Conservation (phyloP, 257 asterid genomes). For the Solanum paucissectum region DNA sequence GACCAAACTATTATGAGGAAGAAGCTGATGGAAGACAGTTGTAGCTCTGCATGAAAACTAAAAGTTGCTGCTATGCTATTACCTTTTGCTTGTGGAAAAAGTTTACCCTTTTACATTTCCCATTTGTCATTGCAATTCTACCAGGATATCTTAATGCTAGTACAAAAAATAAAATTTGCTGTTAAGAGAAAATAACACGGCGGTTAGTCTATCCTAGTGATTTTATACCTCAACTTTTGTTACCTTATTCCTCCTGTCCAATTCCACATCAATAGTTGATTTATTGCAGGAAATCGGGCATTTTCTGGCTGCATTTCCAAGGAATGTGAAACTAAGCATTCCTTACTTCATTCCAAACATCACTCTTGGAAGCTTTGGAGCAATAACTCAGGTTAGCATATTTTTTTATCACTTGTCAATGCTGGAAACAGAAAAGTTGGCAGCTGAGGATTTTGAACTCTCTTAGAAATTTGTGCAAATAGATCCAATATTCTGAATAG, state of each 20-base stretch:
- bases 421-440: not conserved
- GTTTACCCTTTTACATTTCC: not conserved
- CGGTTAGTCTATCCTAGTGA: not conserved
- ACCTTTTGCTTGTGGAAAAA: not conserved
- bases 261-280: constrained; percentile 29
- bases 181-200: not conserved
- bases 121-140: not conserved
- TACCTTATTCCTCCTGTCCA: not conserved
- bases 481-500: not conserved
- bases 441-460: not conserved
- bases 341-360: constrained; percentile 90
- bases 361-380: constrained; percentile 97
- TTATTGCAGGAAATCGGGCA: constrained; percentile 94
- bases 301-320: constrained; percentile 78
- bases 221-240: not conserved
- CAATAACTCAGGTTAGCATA: constrained; percentile 70
- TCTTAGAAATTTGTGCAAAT: not conserved
- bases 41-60: not conserved
- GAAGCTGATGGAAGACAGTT: not conserved
- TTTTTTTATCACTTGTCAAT: not conserved
- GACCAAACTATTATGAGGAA: not conserved
- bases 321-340: constrained; percentile 79
- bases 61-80: not conserved
- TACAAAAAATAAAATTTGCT: not conserved
- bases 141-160: not conserved